Base-by-base conservation (phyloP, 495 filamentous ascomycete species). In the Melanomma pulvis-pyrius region DNA sequence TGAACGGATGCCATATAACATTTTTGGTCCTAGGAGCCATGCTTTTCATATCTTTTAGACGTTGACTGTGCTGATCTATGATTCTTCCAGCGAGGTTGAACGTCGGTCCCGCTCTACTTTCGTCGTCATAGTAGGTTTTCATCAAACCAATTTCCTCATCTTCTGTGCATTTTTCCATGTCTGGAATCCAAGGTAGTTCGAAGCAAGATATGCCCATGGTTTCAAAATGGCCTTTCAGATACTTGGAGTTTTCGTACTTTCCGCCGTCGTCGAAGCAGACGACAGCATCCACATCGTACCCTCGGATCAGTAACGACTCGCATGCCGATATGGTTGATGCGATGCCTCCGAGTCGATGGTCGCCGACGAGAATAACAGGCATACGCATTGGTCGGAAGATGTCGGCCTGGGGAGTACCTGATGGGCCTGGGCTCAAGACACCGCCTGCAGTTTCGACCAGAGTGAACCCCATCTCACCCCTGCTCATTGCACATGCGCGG, bases 1-100 rank as follows among this genome's bases (percentile, higher is more conserved):
- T 92, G 56, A 93, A 93, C 0, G 90, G 90, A 66, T 91, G 90
- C 90, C 90, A 93, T 54, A 93, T 90, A 7, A 78, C 74, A 25
- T 82, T 65, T 25, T 82, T 74, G 0, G 89, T 90, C 30, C 79
- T 74, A 1, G 68, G 63, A 6, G 83, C 67, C 87, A 92, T 89
- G 32, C 74, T 78, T 41, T 85, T 80, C 2, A 93, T 73, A 2
- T 79, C 75, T 7, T 80, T 69, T 4, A 90, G 80, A 17, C 89
- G 80, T 15, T 74, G 56, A 0, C 65, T 59, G 64, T 90, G 88
- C 34, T 32, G 25, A 30, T 36, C 34, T 19, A 66, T 32, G 11
- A 66, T 25, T 51, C 76, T 79, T 1, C 64, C 54, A 1, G 77
- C 69, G 22, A 89, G 75, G 21, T 25, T 39, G 11, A 46, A 22